A percentile compares a stretch with the other conserved stretches of the same genome.
Conservation (phyloP, 2,329 filamentous ascomycete species). For the Pseudogymnoascus sp. region DNA sequence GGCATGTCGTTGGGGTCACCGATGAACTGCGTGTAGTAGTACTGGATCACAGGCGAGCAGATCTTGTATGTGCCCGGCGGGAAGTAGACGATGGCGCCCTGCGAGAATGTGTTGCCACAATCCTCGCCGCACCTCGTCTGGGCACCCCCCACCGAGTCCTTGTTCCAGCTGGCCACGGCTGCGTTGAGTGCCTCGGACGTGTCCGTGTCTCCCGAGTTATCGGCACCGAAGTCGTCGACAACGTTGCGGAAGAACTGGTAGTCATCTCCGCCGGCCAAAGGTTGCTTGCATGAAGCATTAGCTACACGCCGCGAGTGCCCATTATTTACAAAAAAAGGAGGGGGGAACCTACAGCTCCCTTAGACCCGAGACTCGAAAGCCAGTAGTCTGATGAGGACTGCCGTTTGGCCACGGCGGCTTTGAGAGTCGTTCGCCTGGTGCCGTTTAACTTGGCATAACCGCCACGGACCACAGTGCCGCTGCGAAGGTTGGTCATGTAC, state of each 20-base stretch:
- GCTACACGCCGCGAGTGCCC: too few relatives aligned
- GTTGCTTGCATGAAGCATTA: conserved; percentile 14
- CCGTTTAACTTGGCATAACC: conserved; percentile 9
- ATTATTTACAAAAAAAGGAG: background rate
- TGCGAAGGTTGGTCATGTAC: conserved; percentile 6
- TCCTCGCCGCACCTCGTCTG: conserved; percentile 68
- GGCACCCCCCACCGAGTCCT: conserved; percentile 26
- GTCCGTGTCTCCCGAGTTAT: conserved; percentile 23
- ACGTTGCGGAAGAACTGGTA: background rate
- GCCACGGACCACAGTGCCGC: conserved; percentile 14
- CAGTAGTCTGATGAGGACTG: background rate
- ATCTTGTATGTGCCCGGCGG: conserved; percentile 44
- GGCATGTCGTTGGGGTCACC: conserved; percentile 40
- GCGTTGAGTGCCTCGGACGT: background rate
- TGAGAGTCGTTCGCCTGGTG: background rate
- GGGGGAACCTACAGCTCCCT: background rate
- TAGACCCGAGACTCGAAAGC: background rate
- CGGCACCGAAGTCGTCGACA: conserved; percentile 25
- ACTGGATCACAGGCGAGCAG: conserved; percentile 40
- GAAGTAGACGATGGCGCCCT: conserved; percentile 40
- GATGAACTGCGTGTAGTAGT: conserved; percentile 10
- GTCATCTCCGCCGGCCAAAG: conserved; percentile 9
- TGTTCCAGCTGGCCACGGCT: background rate
- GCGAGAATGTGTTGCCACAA: conserved; percentile 72
- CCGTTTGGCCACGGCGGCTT: background rate